Evolutionary conservation across 2,329 filamentous ascomycete genomes (phyloP), one percentile per base, ranked within the genome.

Genomic region (Aspergillus latus): DNA sequence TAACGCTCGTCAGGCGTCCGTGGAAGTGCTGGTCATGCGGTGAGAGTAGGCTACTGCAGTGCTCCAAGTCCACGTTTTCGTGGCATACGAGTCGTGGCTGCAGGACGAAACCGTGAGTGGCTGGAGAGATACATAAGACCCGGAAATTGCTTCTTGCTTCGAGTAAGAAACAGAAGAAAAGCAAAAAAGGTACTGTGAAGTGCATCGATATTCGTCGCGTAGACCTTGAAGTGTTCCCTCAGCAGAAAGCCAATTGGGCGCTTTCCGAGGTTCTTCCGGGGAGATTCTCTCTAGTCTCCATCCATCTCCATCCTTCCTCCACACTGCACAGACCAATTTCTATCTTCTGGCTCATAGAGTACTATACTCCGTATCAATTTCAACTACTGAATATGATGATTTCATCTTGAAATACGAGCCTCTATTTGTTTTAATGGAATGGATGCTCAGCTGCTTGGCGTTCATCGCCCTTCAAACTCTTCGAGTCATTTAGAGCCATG

Each of bases 1-100:
- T 8, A 10, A 6, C 15, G 28, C 7, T n/a, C 1, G 16, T 10
- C 34, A 36, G 34, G 34, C 7, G 39, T 16, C 43, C 50, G 13
- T 39, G 50, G 30, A 34, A 42, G 30, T 30, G 42, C 11, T 37
- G 42, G 49, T 52, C 49, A 52, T 52, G 50, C 42, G 50, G 50
- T 52, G 50, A 46, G 34, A 52, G 48, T 6, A 50, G 48, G 47
- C 34, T 28, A 8, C 28, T 26, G 37, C 48, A 42, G 37, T 42
- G 6, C 16, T 6, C 6, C 30, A 13, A 46, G 21, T 29, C 42
- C 50, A 52, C 42, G 50, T 46, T 47, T 45, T 46, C 21, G 42
- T 52, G 11, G 10, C 42, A 47, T 52, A 29, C 28, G 7, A 37
- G 15, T n/a, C 36, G 5, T 6, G 32, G 3, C 42, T 52, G 42